Percentiles rank a stretch among this genome's conserved stretches.
Evolutionary conservation across 2,329 filamentous ascomycete species (phyloP).

Genomic region (Chrysoporthe cubensis): DNA sequence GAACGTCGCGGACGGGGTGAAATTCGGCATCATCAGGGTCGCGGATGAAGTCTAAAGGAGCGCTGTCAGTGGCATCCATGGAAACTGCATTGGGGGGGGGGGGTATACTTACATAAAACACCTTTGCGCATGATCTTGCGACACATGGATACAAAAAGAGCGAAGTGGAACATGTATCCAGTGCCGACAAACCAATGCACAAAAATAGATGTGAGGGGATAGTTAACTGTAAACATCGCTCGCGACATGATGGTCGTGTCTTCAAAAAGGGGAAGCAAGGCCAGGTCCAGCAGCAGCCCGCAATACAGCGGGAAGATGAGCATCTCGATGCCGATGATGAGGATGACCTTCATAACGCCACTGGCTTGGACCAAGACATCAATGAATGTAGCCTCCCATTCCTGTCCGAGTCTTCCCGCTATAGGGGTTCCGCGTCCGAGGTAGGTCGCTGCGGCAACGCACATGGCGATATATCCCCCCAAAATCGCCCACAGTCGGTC

Average conservation of each 20-base stretch:
- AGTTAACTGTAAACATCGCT: slow-evolving; percentile 75
- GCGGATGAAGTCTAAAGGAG: slow-evolving; percentile 79
- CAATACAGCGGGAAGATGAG: slow-evolving; percentile 96
- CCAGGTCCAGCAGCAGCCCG: slow-evolving; percentile 84
- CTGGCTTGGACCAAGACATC: slow-evolving; percentile 91
- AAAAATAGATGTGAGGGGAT: slow-evolving; percentile 89
- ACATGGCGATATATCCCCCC: slow-evolving; percentile 79
- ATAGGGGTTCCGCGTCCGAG: slow-evolving; percentile 74
- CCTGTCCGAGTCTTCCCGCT: slow-evolving; percentile 59
- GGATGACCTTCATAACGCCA: slow-evolving; percentile 94
- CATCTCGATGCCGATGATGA: slow-evolving; percentile 99
- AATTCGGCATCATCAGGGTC: slow-evolving; percentile 98
- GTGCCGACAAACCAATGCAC: slow-evolving; percentile 99
- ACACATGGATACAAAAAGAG: slow-evolving; percentile 98
- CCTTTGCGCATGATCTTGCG: slow-evolving; percentile 95
- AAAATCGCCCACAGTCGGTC: slow-evolving; percentile 75
- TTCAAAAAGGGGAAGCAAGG: slow-evolving; percentile 87
- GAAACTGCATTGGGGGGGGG: background rate
- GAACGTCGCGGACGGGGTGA: slow-evolving; percentile 93
- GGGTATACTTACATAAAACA: slow-evolving; percentile 73
- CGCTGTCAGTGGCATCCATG: slow-evolving; percentile 37
- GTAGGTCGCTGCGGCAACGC: slow-evolving; percentile 76
- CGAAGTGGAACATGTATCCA: slow-evolving; percentile 99
- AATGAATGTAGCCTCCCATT: slow-evolving; percentile 76
- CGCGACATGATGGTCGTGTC: slow-evolving; percentile 77